phyloP scores from a whole-genome alignment of 2,329 filamentous ascomycete genomes.

The Fusarium stilboides region DNA sequence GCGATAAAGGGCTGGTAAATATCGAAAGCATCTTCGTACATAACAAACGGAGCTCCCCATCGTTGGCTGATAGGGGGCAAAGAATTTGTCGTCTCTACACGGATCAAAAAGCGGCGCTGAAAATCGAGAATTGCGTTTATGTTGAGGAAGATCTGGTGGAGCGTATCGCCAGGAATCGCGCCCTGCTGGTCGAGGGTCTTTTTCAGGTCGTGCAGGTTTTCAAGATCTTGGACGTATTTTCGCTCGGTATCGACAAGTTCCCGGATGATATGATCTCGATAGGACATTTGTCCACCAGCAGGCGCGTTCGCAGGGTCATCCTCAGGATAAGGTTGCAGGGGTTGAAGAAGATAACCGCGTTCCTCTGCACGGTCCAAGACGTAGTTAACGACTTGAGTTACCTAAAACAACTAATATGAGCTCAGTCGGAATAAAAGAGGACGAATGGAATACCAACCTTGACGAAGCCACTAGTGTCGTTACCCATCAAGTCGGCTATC shows the following conservation, averaged over 20 bases:
- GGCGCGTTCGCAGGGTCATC: slow-evolving; percentile 63
- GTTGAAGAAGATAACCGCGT: slow-evolving; percentile 79
- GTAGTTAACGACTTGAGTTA: slow-evolving; percentile 91
- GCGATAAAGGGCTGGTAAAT: slow-evolving; percentile 98
- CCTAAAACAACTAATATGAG: slow-evolving; percentile 56
- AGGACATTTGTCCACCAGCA: slow-evolving; percentile 78
- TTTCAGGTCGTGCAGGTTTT: slow-evolving; percentile 93
- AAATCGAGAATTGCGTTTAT: slow-evolving; percentile 96
- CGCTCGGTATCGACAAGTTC: slow-evolving; percentile 96
- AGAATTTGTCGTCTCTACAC: slow-evolving; percentile 95
- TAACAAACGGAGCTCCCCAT: slow-evolving; percentile 93
- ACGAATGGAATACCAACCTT: slow-evolving; percentile 72
- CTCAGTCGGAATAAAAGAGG: background rate
- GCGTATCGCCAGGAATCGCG: slow-evolving; percentile 87
- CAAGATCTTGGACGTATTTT: slow-evolving; percentile 97
- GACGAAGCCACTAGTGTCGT: slow-evolving; percentile 96
- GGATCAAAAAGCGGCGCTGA: slow-evolving; percentile 93
- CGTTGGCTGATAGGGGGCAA: slow-evolving; percentile 82
- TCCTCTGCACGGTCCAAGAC: slow-evolving; percentile 90
- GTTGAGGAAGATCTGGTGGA: slow-evolving; percentile 97
- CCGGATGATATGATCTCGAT: slow-evolving; percentile 88
- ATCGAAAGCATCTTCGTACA: slow-evolving; percentile 88
- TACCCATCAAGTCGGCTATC: slow-evolving; percentile 90
- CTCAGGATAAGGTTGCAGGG: slow-evolving; percentile 71
- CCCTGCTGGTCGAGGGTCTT: slow-evolving; percentile 90